Base-by-base conservation (phyloP, 2,329 filamentous ascomycete genomes). In the Paramyrothecium sp. region DNA sequence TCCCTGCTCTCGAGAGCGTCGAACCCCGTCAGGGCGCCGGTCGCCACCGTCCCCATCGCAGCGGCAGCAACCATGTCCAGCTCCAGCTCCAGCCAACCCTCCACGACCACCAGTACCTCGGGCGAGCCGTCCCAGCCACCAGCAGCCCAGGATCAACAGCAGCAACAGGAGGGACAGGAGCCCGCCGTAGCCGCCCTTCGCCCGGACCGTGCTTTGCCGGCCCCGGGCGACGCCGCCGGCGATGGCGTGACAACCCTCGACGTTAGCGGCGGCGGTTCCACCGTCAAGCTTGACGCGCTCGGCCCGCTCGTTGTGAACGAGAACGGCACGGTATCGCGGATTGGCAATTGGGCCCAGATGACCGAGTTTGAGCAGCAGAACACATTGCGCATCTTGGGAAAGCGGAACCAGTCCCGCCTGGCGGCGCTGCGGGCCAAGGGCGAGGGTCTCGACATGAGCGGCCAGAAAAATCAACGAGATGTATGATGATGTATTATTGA, bases 261-360 rank as follows among this genome's bases (percentile, higher is more conserved):
- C 26, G 22, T 75, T 58, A 68, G 68, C 51, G 65, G 66, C 48
- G 65, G 58, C 33, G 66, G 61, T 20, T 58, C 69, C 11, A 69
- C 71, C 19, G 78, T 89, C 48, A 83, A 81, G 53, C 81, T 92
- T 10, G 88, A 91, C 67, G 81, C 85, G 59, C 75, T 92, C 22
- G 89, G 90, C 0, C 90, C 90, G 2, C 78, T 92, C 65, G 89
- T 93, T 1, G 86, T 92, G 55, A 89, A 91, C 70, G 76, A 79
- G 59, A 88, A 93, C 71, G 90, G 90, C 20, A 87, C 87, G 10
- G 71, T 92, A 63, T 86, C 86, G 56, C 81, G 89, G 34, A 89
- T 93, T 64, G 74, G 81, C 38, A 92, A 93, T 71, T 93, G 89
- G 89, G 78, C 75, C 10, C 76, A 86, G 61, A 91, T 92, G 89